Evolutionary conservation across 345 rosid genomes (phyloP), one percentile per base, ranked within the genome.

Genomic region (Moricandia moricandioides): DNA sequence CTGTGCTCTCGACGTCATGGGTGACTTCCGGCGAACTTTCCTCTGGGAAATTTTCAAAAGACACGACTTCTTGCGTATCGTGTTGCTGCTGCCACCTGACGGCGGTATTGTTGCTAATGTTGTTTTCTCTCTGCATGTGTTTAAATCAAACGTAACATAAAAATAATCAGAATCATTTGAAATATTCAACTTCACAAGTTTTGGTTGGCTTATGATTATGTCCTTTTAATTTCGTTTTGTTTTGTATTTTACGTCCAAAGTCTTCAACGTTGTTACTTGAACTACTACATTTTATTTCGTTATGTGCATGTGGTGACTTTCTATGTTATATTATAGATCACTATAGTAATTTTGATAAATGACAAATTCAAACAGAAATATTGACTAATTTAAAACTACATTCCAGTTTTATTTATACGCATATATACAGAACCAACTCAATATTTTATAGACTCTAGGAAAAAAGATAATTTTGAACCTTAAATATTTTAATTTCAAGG

Each of bases 11-110:
- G 0, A 86, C 84, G 4, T 87, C 90, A 57, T 88, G 88, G 1
- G 92, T 88, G 39, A 73, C 76, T 35, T 96, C 98, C 3, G 92
- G 92, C 7, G 99, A 96, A 74, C 97, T 92, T 85, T 84, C 94
- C 0, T 85, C 88, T 0, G 90, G 97, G 17, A 86, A 96, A 82
- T 92, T 90, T 77, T 92, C 98, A 39, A 92, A 82, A 2, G 98
- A 88, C 45, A 92, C 88, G 1, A 86, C 98, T 75, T 92, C 98
- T 6, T 87, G 91, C 0, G 88, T 79, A 39, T 91, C 91, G 1
- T 81, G 87, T 63, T 83, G 86, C 51, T 76, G 79, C 92, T 91
- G 89, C 79, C 82, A 79, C 58, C 47, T 74, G 8, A 73, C 75
- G 8, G 21, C 75, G 29, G 57, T 57, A 12, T 56, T 74, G 49